Evolutionary conservation across 345 rosid species (phyloP), one percentile per base, ranked within the genome.

Genomic region (Gossypium arboreum): DNA sequence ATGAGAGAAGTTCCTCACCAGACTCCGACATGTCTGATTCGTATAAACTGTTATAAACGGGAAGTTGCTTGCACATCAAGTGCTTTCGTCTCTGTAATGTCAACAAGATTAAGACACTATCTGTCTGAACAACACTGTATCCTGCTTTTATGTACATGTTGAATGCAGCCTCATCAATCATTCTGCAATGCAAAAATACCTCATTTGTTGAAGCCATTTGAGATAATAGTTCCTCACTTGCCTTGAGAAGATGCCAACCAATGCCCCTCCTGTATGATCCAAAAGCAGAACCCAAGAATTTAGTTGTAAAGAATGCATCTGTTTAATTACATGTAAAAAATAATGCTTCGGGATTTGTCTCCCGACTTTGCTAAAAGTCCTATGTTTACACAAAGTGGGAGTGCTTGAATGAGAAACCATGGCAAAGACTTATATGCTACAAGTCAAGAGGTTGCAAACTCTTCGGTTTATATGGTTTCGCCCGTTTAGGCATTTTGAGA

Each of bases 171-270:
- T 82, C 83, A 68, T 94, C 98, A 73, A 92, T 87, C 88, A 92
- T 86, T 85, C 97, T 86, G 83, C 98, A 94, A 79, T 91, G 97
- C 90, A 94, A 81, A 80, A 90, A 91, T 54, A 88, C 97, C 79
- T 92, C 93, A 73, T 79, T 84, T 1, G 83, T 80, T 47, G 84
- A 72, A 86, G 82, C 74, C 86, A 92, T 84, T 83, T 81, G 86
- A 4, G 87, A 79, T 79, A 94, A 88, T 20, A 94, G 61, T 75
- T 92, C 95, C 86, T 91, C 98, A 76, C 97, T 85, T 20, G 97
- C 97, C 88, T 86, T 92, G 83, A 92, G 82, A 81, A 94, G 94
- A 86, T 92, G 91, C 97, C 97, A 94, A 24, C 97, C 98, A 43
- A 94, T 90, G 55, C 97, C 91, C 75, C 83, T 86, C 95, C 98